Conservation (phyloP, 2,329 filamentous ascomycete species). For the Bertia moriformis region DNA sequence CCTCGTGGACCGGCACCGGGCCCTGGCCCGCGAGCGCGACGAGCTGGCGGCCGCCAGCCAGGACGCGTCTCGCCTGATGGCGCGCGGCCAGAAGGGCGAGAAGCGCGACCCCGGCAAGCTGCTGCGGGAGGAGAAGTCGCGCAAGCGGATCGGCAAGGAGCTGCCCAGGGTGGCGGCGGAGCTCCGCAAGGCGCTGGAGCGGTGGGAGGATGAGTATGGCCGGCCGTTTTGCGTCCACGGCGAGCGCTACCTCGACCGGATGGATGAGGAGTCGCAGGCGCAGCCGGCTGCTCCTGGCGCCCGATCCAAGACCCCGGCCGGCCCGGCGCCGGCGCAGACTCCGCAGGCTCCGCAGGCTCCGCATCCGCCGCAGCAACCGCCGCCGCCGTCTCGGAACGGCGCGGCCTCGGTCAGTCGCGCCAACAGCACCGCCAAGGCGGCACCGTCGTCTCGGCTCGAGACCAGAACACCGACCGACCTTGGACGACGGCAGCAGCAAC, state of each 20-base stretch:
- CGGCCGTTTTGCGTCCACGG: conserved; percentile 86
- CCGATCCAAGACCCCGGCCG: neutral
- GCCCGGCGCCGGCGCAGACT: too few relatives aligned
- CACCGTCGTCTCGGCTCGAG: conserved; percentile 20
- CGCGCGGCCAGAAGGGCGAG: conserved; percentile 82
- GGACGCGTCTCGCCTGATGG: conserved; percentile 84
- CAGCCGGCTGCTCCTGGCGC: neutral
- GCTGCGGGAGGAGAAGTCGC: conserved; percentile 92
- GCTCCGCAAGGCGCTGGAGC: conserved; percentile 65
- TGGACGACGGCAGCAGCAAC: too few relatives aligned
- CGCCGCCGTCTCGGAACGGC: too few relatives aligned
- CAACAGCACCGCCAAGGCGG: conserved; percentile 16
- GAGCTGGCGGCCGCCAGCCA: conserved; percentile 82
- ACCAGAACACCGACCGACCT: conserved; percentile 41
- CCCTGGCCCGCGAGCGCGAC: conserved; percentile 70
- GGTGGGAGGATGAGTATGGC: conserved; percentile 88
- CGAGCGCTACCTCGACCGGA: conserved; percentile 68
- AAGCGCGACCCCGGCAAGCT: conserved; percentile 87
- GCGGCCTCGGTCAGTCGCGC: conserved; percentile 17
- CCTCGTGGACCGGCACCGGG: conserved; percentile 70
- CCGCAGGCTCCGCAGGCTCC: too few relatives aligned
- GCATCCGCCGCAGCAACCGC: too few relatives aligned
- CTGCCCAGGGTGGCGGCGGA: conserved; percentile 80
- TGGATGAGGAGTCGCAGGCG: neutral
- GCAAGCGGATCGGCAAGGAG: conserved; percentile 91